Conservation (phyloP, 2,329 filamentous ascomycete genomes). For the Trichoderma oligosporum region DNA sequence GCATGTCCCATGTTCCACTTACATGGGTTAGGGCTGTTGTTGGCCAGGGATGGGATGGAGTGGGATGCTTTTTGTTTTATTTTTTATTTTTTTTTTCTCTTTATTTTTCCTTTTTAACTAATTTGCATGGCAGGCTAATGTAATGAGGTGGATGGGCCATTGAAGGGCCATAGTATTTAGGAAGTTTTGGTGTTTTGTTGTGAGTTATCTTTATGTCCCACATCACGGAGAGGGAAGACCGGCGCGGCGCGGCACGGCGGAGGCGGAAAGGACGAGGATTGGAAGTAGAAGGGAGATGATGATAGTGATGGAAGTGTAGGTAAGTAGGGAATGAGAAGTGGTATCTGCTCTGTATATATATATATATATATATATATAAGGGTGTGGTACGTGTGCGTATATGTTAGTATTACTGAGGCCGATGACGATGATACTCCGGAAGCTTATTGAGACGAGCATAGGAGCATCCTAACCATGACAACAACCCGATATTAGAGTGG, state of each 20-base stretch:
- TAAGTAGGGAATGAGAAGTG: too few relatives aligned
- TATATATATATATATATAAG: too few relatives aligned
- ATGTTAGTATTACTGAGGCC: too few relatives aligned
- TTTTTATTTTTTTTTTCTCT: too few relatives aligned
- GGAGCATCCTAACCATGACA: too few relatives aligned
- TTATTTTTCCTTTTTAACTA: too few relatives aligned
- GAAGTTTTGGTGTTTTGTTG: neutral
- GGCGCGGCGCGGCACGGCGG: slow-evolving; percentile 6
- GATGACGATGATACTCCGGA: too few relatives aligned
- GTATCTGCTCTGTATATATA: too few relatives aligned
- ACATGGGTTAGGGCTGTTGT: neutral
- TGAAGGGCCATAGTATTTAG: slow-evolving; percentile 3
- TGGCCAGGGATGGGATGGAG: neutral
- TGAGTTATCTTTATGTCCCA: neutral
- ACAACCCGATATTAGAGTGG: too few relatives aligned
- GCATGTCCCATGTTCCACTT: neutral
- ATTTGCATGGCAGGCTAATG: neutral
- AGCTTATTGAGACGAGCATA: too few relatives aligned
- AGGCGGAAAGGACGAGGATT: neutral
- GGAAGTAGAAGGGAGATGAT: neutral
- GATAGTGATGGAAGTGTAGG: neutral
- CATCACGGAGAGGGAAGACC: slow-evolving; percentile 1
- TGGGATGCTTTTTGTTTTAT: too few relatives aligned
- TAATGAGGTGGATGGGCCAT: neutral
- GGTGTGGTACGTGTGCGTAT: too few relatives aligned